Percentiles rank a stretch among this genome's conserved stretches.
Evolutionary conservation across 2,329 filamentous ascomycete genomes (phyloP).

Genomic region (Xylaria digitata): DNA sequence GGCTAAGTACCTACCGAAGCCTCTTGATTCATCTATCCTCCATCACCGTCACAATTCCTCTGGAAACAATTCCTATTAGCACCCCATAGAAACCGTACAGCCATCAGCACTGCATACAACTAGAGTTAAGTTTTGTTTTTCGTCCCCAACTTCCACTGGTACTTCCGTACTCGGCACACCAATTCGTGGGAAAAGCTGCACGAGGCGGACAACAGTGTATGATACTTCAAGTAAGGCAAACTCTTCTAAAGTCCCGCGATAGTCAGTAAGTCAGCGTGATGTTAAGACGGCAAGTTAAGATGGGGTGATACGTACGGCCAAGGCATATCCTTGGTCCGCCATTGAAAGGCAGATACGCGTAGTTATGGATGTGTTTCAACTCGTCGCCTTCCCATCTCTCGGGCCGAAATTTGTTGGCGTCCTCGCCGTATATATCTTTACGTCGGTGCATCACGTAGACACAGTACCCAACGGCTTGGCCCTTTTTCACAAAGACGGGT

Average conservation of each 20-base stretch:
- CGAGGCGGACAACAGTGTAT: slow-evolving; percentile 6
- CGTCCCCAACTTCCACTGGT: neutral
- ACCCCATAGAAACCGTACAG: neutral
- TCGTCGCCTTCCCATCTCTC: slow-evolving; percentile 47
- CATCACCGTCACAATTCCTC: no score
- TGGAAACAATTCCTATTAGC: no score
- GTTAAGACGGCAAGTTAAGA: neutral
- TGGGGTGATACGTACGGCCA: neutral
- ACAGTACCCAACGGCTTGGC: slow-evolving; percentile 43
- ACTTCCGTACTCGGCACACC: neutral
- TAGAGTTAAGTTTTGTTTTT: slow-evolving; percentile 9
- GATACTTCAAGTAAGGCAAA: slow-evolving; percentile 17
- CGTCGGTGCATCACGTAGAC: slow-evolving; percentile 50
- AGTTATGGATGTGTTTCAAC: neutral
- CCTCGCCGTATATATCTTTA: slow-evolving; percentile 51
- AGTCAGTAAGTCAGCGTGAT: neutral
- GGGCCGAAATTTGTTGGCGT: slow-evolving; percentile 50
- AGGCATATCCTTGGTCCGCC: slow-evolving; percentile 15
- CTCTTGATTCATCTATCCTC: no score
- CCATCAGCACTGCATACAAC: slow-evolving; percentile 10
- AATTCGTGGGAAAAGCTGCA: slow-evolving; percentile 10
- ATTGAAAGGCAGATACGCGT: slow-evolving; percentile 19
- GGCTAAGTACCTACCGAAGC: no score
- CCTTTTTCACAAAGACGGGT: slow-evolving; percentile 47
- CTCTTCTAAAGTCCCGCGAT: neutral